phyloP scores from a whole-genome alignment of 352 stramenopile genomes.

The Globisporangium cylindrosporum region DNA sequence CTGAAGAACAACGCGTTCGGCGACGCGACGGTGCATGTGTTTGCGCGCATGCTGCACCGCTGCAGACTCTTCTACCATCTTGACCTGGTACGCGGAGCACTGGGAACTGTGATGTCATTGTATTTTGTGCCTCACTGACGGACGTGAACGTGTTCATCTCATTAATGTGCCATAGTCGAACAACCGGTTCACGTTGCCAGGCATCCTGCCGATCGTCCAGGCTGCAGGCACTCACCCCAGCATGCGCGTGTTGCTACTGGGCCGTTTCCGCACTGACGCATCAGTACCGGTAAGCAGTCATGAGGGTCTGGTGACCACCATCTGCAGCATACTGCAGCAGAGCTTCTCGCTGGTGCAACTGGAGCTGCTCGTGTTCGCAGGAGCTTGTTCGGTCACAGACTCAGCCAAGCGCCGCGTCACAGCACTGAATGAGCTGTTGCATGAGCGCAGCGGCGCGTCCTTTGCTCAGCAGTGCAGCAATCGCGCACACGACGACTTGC shows the following conservation, averaged over 20 bases:
- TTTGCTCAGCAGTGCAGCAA: conserved; percentile 14
- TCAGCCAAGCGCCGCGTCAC: conserved; percentile 15
- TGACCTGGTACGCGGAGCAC: conserved; percentile 34
- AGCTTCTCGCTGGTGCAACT: conserved; percentile 31
- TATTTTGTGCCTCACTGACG: background rate
- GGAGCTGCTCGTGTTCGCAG: conserved; percentile 21
- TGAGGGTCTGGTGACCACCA: conserved; percentile 12
- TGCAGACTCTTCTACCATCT: conserved; percentile 29
- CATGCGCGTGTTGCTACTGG: conserved; percentile 30
- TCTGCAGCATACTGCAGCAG: conserved; percentile 17
- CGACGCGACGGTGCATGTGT: conserved; percentile 27
- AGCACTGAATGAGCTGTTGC: conserved; percentile 19
- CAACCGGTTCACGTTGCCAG: conserved; percentile 30
- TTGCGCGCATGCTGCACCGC: conserved; percentile 32
- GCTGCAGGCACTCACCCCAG: conserved; percentile 18
- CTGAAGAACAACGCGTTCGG: conserved; percentile 34
- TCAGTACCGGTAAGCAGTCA: background rate
- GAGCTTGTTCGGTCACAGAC: background rate
- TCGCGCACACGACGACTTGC: background rate
- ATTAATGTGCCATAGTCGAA: conserved; percentile 21
- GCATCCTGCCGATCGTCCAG: conserved; percentile 23
- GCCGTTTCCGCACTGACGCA: conserved; percentile 20
- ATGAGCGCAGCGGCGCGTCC: background rate
- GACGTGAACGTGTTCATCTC: background rate
- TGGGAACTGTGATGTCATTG: background rate